Conservation (phyloP, 1,284 basidiomycete species). For the Cryptococcus floricola region DNA sequence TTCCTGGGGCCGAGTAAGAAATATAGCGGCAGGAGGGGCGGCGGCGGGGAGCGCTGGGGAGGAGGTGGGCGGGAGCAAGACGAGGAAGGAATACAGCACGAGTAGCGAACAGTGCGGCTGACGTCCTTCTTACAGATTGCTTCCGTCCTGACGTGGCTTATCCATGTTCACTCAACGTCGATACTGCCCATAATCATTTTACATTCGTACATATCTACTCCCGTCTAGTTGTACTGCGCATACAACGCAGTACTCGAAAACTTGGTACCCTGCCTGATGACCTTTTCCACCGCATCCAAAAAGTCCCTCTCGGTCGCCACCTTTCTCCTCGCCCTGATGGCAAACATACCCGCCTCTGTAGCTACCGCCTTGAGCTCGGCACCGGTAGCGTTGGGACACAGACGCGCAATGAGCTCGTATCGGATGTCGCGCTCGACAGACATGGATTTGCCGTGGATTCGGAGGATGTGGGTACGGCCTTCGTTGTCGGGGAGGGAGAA, state of each 20-base stretch:
- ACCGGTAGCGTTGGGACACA: conserved; percentile 97
- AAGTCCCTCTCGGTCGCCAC: conserved; percentile 98
- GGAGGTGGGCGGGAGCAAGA: neutral
- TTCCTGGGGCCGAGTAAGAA: neutral
- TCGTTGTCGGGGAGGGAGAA: conserved; percentile 94
- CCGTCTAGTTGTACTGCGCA: conserved; percentile 48
- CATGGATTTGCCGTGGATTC: conserved; percentile 98
- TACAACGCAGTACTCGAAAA: conserved; percentile 73
- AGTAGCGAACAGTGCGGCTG: too few relatives aligned
- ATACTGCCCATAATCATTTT: neutral
- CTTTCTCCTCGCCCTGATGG: conserved; percentile 92
- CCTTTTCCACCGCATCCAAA: conserved; percentile 96
- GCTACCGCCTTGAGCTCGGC: conserved; percentile 95
- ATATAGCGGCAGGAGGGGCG: neutral
- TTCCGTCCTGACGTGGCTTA: too few relatives aligned
- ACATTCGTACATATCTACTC: neutral
- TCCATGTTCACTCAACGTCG: too few relatives aligned
- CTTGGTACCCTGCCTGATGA: conserved; percentile 95
- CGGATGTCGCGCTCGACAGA: conserved; percentile 95
- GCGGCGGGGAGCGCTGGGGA: neutral
- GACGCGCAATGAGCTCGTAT: conserved; percentile 92
- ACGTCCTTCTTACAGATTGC: too few relatives aligned
- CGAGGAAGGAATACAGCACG: neutral
- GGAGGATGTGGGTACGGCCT: conserved; percentile 92
- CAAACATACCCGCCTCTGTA: conserved; percentile 99